Conservation (phyloP, 2,329 filamentous ascomycete species). For the Hypoxylon sp. region DNA sequence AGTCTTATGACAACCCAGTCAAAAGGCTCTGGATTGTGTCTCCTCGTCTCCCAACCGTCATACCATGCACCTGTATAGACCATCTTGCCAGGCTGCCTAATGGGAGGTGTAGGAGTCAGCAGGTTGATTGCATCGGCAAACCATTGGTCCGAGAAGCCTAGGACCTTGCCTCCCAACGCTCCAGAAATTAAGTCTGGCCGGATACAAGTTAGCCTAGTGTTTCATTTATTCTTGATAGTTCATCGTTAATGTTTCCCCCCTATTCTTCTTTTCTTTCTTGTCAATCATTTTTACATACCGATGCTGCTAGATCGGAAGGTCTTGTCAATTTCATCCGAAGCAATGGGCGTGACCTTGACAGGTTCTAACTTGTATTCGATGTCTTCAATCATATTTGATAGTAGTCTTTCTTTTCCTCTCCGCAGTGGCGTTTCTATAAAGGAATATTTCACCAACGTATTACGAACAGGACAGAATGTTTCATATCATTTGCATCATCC, state of each 20-base stretch:
- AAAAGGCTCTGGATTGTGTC: constrained; percentile 75
- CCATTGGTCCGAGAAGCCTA: constrained; percentile 78
- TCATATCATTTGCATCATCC: background rate
- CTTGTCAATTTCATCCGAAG: constrained; percentile 70
- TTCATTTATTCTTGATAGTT: constrained; percentile 5
- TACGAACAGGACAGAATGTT: constrained; percentile 14
- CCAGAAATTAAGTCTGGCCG: constrained; percentile 71
- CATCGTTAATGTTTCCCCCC: background rate
- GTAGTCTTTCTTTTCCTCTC: constrained; percentile 4
- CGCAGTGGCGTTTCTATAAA: constrained; percentile 10
- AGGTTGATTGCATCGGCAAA: constrained; percentile 77
- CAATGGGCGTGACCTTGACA: constrained; percentile 65
- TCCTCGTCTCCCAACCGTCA: constrained; percentile 78
- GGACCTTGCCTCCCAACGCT: constrained; percentile 73
- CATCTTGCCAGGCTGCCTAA: constrained; percentile 76
- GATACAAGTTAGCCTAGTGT: constrained; percentile 38
- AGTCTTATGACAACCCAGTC: constrained; percentile 78
- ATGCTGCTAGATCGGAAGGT: constrained; percentile 74
- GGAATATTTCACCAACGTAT: constrained; percentile 13
- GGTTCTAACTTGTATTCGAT: constrained; percentile 70
- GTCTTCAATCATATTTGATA: constrained; percentile 56
- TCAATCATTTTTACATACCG: constrained; percentile 61
- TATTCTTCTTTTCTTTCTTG: background rate
- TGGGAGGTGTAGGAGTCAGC: constrained; percentile 73
- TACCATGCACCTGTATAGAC: constrained; percentile 79